Conservation (phyloP, 2,329 filamentous ascomycete species). For the Penicillium thymicola region DNA sequence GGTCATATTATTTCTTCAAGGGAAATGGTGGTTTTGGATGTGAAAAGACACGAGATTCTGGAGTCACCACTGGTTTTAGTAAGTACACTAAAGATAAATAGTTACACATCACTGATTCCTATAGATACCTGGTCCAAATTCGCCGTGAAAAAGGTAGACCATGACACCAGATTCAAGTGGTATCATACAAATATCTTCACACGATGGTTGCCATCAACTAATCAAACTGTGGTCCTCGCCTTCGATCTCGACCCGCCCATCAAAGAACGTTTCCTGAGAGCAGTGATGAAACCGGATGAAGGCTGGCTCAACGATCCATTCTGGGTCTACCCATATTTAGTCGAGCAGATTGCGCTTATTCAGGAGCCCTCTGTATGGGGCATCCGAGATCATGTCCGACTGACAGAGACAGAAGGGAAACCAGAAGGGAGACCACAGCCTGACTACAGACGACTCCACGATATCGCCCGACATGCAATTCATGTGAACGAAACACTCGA, state of each 20-base stretch:
- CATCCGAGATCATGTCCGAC: slow-evolving; percentile 26
- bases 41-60: slow-evolving; percentile 1
- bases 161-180: slow-evolving; percentile 1
- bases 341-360: slow-evolving; percentile 19
- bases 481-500: slow-evolving; percentile 32
- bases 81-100: neutral
- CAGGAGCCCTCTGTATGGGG: slow-evolving; percentile 29
- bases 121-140: slow-evolving; percentile 9
- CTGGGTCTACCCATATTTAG: slow-evolving; percentile 14
- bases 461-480: slow-evolving; percentile 33
- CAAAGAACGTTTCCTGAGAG: neutral
- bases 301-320: slow-evolving; percentile 17
- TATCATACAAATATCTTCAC: slow-evolving; percentile 4
- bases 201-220: slow-evolving; percentile 14
- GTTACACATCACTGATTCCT: neutral
- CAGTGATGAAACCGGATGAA: neutral
- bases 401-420: slow-evolving; percentile 19
- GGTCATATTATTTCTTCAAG: neutral
- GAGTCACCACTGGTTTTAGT: slow-evolving; percentile 2
- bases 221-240: slow-evolving; percentile 17
- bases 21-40: slow-evolving; percentile 5
- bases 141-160: slow-evolving; percentile 1
- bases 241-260: slow-evolving; percentile 6
- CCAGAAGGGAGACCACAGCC: slow-evolving; percentile 11
- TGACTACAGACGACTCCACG: slow-evolving; percentile 26